These are phyloP conservation scores for Oemleria cerasiformis DNA, from an alignment of 306 rosid species.

Conservation along the genomic window DNA sequence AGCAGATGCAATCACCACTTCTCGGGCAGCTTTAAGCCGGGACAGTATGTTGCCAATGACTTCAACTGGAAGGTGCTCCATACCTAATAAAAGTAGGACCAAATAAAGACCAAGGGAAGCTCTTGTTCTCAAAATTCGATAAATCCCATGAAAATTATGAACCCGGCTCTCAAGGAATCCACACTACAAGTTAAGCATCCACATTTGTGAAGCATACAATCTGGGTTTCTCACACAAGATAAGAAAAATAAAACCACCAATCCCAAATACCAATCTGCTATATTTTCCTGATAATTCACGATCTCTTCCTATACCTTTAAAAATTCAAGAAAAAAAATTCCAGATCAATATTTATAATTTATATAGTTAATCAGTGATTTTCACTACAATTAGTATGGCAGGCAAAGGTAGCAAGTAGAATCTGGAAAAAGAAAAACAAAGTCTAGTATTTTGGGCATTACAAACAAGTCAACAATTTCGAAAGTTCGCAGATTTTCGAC, in stretches of 20 bases:
- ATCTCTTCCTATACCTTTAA: neutral
- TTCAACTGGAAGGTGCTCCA: slow-evolving; percentile 85
- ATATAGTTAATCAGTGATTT: neutral
- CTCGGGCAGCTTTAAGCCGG: slow-evolving; percentile 66
- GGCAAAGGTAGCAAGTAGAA: neutral
- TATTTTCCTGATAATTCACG: neutral
- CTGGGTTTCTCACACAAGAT: neutral
- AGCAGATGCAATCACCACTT: slow-evolving; percentile 72
- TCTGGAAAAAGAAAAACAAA: neutral
- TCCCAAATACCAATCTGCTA: neutral
- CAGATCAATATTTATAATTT: slow-evolving; percentile 4
- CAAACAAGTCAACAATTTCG: neutral
- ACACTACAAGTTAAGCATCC: neutral
- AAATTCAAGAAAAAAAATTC: neutral
- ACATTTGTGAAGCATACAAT: neutral
- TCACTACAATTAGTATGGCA: neutral
- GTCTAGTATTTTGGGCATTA: neutral
- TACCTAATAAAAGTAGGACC: slow-evolving; percentile 15
- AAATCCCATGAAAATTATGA: neutral
- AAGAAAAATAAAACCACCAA: neutral
- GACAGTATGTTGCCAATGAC: slow-evolving; percentile 80
- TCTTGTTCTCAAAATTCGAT: neutral
- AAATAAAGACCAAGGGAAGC: neutral
- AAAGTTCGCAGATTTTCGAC: neutral
- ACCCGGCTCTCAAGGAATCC: neutral